Base-by-base conservation (phyloP, 2,329 filamentous ascomycete species). In the Paecilomyces fulvus region DNA sequence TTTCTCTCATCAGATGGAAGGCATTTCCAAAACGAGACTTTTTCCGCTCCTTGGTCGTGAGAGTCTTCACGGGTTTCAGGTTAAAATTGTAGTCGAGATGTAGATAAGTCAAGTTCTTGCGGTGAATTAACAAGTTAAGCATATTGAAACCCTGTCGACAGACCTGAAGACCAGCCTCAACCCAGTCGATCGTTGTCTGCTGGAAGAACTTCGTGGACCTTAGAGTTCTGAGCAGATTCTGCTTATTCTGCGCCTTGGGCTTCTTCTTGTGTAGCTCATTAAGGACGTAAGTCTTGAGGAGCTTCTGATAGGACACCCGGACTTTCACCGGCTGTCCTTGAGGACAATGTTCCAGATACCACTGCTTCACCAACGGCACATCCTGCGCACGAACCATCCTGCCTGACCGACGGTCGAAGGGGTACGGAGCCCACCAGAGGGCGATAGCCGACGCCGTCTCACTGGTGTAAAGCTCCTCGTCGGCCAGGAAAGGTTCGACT, bases 51-150 rank as follows among this genome's bases (percentile, higher is more conserved):
- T 99, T 99, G 30, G 94, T 99, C 0, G 94, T 99, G 64, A 99
- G 75, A 0, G 94, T 99, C 80, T 99, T 99, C 72, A 99, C 94
- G 2, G 94, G 94, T 79, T 99, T 99, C 73, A 99, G 70, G 74
- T 99, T 99, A 80, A 99, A 99, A 75, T 99, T 99, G 79, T 97
- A 99, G 70, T 99, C 94, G 55, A 99, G 85, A 80, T 99, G 95
- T 56, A 99, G 82, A 69, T 99, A 99, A 0, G 94, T 99, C 64
- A 99, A 77, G 73, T 99, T 99, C 80, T 99, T 99, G 67, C 94
- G 88, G 70, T 99, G 94, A 63, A 99, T 99, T 63, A 99, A 79
- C 54, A 99, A 80, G 67, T 99, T 99, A 58, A 99, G 80, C 92
- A 99, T 99, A 76, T 99, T 99, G 80, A 96, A 99, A 55, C 94